phyloP scores from a whole-genome alignment of 495 filamentous ascomycete genomes.

The Penicillium samsonianum region DNA sequence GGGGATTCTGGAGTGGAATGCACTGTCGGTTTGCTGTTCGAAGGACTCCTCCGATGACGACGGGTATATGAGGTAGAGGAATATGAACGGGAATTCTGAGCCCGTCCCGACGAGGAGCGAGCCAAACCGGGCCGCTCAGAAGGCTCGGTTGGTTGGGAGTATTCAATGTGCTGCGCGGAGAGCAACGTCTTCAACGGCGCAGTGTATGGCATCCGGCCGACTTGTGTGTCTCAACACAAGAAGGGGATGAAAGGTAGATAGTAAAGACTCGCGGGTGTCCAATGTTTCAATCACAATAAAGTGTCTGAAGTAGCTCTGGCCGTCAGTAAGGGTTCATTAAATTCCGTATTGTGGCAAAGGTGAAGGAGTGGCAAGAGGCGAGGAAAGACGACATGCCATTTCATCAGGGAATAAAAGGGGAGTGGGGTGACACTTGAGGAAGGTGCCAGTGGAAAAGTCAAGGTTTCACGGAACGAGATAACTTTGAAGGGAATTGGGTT shows the following conservation, averaged over 20 bases:
- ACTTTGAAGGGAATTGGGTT: conserved; percentile 13
- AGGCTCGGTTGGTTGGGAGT: conserved; percentile 57
- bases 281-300: conserved; percentile 13
- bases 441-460: conserved; percentile 22
- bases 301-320: background rate
- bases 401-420: conserved; percentile 2
- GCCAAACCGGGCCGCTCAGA: conserved; percentile 39
- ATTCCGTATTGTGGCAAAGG: conserved; percentile 18
- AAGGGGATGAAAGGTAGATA: conserved; percentile 12
- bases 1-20: conserved; percentile 35
- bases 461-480: conserved; percentile 25
- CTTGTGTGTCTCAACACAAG: conserved; percentile 48
- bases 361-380: conserved; percentile 8
- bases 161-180: conserved; percentile 66
- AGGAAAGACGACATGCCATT: conserved; percentile 14
- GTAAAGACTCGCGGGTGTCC: conserved; percentile 4
- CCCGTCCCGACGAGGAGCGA: conserved; percentile 44
- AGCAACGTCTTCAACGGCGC: conserved; percentile 82
- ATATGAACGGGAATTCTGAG: conserved; percentile 67
- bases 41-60: conserved; percentile 66
- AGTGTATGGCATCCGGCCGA: conserved; percentile 86
- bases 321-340: conserved; percentile 9
- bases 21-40: conserved; percentile 42
- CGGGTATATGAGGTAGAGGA: conserved; percentile 76
- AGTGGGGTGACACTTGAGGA: conserved; percentile 24